Evolutionary conservation across 768 basidiomycete genomes (phyloP).

Genomic region (Phylloporus scabripes): DNA sequence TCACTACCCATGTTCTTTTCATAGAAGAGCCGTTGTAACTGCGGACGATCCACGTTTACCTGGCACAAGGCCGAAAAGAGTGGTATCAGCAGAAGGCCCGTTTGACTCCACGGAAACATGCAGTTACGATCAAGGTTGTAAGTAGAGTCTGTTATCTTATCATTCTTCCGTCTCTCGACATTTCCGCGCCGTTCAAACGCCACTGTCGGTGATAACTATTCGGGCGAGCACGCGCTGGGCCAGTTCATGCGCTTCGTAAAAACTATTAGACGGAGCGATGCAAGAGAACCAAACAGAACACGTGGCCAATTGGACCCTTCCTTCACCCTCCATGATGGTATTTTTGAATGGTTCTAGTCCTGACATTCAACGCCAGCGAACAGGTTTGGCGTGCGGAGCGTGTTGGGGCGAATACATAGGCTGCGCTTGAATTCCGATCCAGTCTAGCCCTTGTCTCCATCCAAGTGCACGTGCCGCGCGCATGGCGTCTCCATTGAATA

Average conservation of each 20-base stretch:
- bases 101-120: constrained; percentile 21
- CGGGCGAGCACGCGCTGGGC: neutral
- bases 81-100: neutral
- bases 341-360: neutral
- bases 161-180: constrained; percentile 7
- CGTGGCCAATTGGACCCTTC: neutral
- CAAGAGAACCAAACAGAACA: neutral
- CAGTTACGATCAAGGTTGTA: constrained; percentile 10
- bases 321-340: neutral
- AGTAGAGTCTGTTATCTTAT: constrained; percentile 23
- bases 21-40: neutral
- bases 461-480: constrained; percentile 13
- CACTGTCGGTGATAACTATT: constrained; percentile 2
- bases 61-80: constrained; percentile 3
- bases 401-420: neutral
- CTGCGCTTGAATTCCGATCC: neutral
- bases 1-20: neutral
- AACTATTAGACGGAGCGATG: neutral
- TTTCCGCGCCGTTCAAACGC: constrained; percentile 21
- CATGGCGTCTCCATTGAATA: constrained; percentile 6
- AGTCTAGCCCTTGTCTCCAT: neutral
- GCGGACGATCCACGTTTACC: constrained; percentile 1
- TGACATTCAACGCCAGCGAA: constrained; percentile 19
- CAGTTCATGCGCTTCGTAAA: neutral
- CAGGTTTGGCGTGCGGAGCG: neutral